These are phyloP conservation scores for Rhododendron mucronatum DNA, from an alignment of 148 eudicot genomes.

Conservation along the genomic window DNA sequence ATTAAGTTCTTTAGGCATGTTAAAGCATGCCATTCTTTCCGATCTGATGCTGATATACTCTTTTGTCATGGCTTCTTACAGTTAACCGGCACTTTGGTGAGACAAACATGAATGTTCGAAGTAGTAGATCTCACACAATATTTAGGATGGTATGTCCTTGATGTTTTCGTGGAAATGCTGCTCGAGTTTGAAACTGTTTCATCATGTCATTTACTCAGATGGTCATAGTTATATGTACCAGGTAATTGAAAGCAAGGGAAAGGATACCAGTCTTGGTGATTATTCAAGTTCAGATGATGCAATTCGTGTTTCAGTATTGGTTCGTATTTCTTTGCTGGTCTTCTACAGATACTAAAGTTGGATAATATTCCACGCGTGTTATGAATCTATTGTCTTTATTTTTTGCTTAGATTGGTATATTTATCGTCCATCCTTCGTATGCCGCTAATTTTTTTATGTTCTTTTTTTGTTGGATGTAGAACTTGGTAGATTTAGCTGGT, in stretches of 20 bases:
- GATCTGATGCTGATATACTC: neutral
- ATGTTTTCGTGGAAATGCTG: slow-evolving; percentile 3
- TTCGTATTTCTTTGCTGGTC: slow-evolving; percentile 26
- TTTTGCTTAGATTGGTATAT: neutral
- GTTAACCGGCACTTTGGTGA: slow-evolving; percentile 96
- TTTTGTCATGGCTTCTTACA: slow-evolving; percentile 29
- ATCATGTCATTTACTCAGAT: neutral
- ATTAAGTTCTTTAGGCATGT: neutral
- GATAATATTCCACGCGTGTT: neutral
- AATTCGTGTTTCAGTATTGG: slow-evolving; percentile 93
- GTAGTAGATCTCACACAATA: slow-evolving; percentile 97
- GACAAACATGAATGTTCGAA: slow-evolving; percentile 96
- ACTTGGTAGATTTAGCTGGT: slow-evolving; percentile 94
- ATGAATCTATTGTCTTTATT: neutral
- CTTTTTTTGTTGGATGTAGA: slow-evolving; percentile 36
- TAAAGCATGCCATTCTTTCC: neutral
- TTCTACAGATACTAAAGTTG: neutral
- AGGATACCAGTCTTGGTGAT: slow-evolving; percentile 36
- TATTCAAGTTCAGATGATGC: slow-evolving; percentile 62
- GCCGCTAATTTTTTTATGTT: neutral
- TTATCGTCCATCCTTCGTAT: neutral
- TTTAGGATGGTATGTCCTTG: slow-evolving; percentile 83
- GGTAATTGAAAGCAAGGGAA: slow-evolving; percentile 94
- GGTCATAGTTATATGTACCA: slow-evolving; percentile 14
- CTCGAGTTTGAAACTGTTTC: neutral